Conservation (phyloP, 257 asterid species). For the Cinchona pubescens region DNA sequence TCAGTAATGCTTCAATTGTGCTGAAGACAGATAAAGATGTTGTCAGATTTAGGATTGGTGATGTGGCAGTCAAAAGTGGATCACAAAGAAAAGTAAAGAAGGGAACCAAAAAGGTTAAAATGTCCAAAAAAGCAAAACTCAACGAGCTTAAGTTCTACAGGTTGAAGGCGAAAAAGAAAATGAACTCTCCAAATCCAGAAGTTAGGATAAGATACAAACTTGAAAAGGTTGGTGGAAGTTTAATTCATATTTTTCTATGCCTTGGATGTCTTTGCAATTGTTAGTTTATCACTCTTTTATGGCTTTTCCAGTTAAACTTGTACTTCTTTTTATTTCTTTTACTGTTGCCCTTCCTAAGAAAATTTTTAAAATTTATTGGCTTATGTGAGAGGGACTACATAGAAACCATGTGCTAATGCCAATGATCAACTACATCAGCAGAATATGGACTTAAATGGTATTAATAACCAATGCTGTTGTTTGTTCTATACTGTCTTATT, state of each 20-base stretch:
- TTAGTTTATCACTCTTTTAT: neutral
- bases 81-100: constrained; percentile 33
- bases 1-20: constrained; percentile 51
- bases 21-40: constrained; percentile 55
- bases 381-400: neutral
- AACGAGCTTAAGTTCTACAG: constrained; percentile 85
- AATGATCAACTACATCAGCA: neutral
- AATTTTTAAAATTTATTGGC: neutral
- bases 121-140: constrained; percentile 70
- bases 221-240: constrained; percentile 59
- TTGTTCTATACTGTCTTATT: neutral
- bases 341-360: neutral
- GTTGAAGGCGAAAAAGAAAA: constrained; percentile 89
- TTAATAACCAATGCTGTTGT: neutral
- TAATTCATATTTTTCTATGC: neutral
- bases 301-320: neutral
- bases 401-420: neutral
- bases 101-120: constrained; percentile 27
- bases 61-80: constrained; percentile 25
- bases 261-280: neutral
- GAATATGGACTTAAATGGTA: neutral
- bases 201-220: constrained; percentile 87
- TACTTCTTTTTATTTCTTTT: neutral
- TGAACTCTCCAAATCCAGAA: constrained; percentile 97
- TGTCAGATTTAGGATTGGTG: constrained; percentile 64